Base-by-base conservation (phyloP, 257 asterid species). In the Jasminum sambac region DNA sequence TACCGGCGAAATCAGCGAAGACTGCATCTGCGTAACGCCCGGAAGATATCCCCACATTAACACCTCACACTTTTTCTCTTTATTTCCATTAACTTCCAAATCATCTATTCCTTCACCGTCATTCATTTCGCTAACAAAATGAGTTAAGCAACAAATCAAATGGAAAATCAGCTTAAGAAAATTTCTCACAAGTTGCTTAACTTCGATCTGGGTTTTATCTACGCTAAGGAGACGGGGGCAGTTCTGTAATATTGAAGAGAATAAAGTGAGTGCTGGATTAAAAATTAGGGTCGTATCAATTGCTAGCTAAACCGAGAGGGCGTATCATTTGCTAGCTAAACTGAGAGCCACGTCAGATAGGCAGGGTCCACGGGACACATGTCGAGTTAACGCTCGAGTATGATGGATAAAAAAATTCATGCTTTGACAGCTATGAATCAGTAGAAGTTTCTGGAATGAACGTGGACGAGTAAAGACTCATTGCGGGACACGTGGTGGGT, bases 31-130 rank as follows among this genome's bases (percentile, higher is more conserved):
- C 40, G 83, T 62, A 21, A 79, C 73, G 70, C 96, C 95, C 5
- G 95, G 96, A 57, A 90, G 82, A 76, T 90, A 88, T 9, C 96
- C 96, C 81, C 89, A 84, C 92, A 88, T 84, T 69, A 90, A 74
- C 80, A 88, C 87, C 80, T 73, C 84, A 62, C 57, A 55, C 79
- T 73, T 76, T 70, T 64, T 81, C 81, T 76, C 73, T 13, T 44
- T 57, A 43, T 63, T 39, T 43, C 17, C 62, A 63, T 46, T 50
- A 24, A 19, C 79, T 42, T 66, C 78, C 43, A 37, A 59, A 17
- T 50, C 74, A 36, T 25, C 59, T 73, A 14, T 39, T 69, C 38
- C 78, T 66, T 41, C 81, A 64, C 16, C 78, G 63, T 77, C 83
- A 41, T 70, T 83, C 92, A 86, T 88, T 21, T 72, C 79, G 68